Base-by-base conservation (phyloP, 2,329 filamentous ascomycete genomes). In the Fusarium paranaense region DNA sequence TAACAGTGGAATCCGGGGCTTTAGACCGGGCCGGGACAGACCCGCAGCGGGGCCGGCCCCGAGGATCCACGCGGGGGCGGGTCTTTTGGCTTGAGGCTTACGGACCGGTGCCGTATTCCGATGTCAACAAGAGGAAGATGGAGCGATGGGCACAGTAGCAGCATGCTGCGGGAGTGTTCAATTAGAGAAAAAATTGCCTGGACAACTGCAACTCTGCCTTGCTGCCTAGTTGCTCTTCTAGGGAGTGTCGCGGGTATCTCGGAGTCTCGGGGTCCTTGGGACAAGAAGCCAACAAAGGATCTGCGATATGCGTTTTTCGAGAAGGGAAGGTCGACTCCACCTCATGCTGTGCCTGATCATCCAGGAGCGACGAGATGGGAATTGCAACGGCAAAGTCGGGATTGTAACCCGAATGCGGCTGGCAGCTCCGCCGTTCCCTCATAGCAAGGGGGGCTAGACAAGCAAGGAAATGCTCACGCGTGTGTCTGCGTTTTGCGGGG, bases 191-290 rank as follows among this genome's bases (percentile, higher is more conserved):
- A 1, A 32, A 22, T 3, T 13, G 5, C 16, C 6, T 14, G 50
- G 50, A 35, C 4, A 56, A n/a, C n/a, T 56, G n/a, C 25, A 30
- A 52, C 27, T n/a, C 47, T 52, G 25, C 10, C 27, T 13, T 32
- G 18, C 9, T 52, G 47, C 10, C 47, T 6, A 14, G 47, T 52
- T 52, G 18, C 25, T n/a, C 3, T 52, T 54, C 40, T 6, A 10
- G 14, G 32, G 25, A 22, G 10, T 33, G n/a, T n/a, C 66, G 35
- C 61, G n/a, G 25, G 10, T 59, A 67, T 22, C 64, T 76, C 70
- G 73, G 73, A 52, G 64, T 59, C 47, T 76, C 73, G 73, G 73
- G 73, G n/a, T 73, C 37, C 25, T 8, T 40, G 50, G 54, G 38
- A 40, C 13, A 52, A 62, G 6, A n/a, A 32, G 27, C 18, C 25